phyloP scores from a whole-genome alignment of 129 eudicot genomes.

The Flaveria linearis region DNA sequence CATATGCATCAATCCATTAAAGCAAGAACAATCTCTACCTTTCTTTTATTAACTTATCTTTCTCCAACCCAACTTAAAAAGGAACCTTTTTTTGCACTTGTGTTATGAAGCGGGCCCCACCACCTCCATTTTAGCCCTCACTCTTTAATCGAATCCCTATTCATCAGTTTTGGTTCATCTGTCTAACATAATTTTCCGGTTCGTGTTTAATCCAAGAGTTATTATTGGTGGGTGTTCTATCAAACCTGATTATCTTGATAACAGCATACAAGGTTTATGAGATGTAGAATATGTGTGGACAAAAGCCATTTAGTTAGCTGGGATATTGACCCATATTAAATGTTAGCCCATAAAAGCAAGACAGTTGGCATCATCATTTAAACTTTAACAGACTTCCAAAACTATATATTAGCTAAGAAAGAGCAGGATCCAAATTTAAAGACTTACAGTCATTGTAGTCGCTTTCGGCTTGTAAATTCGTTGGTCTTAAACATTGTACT shows the following conservation, averaged over 20 bases:
- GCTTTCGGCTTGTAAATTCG: slow-evolving; percentile 37
- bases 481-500: slow-evolving; percentile 10
- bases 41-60: slow-evolving; percentile 40
- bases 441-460: slow-evolving; percentile 43
- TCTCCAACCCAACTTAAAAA: slow-evolving; percentile 21
- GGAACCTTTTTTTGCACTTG: slow-evolving; percentile 29
- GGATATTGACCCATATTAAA: slow-evolving; percentile 33
- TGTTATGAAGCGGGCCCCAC: slow-evolving; percentile 29
- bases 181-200: not conserved
- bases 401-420: slow-evolving; percentile 27
- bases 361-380: slow-evolving; percentile 28
- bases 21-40: slow-evolving; percentile 38
- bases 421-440: not conserved
- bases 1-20: slow-evolving; percentile 44
- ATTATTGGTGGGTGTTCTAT: not conserved
- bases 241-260: slow-evolving; percentile 32
- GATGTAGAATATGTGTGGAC: slow-evolving; percentile 38
- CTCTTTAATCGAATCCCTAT: too few species aligned
- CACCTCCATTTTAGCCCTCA: slow-evolving; percentile 7
- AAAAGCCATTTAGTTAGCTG: slow-evolving; percentile 35
- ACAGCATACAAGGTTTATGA: slow-evolving; percentile 27
- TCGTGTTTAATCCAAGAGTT: slow-evolving; percentile 15
- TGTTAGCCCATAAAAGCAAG: slow-evolving; percentile 32
- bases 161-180: too few species aligned
- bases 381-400: slow-evolving; percentile 29